phyloP scores from a whole-genome alignment of 2,329 filamentous ascomycete genomes.

The Calonectria pauciramosa region DNA sequence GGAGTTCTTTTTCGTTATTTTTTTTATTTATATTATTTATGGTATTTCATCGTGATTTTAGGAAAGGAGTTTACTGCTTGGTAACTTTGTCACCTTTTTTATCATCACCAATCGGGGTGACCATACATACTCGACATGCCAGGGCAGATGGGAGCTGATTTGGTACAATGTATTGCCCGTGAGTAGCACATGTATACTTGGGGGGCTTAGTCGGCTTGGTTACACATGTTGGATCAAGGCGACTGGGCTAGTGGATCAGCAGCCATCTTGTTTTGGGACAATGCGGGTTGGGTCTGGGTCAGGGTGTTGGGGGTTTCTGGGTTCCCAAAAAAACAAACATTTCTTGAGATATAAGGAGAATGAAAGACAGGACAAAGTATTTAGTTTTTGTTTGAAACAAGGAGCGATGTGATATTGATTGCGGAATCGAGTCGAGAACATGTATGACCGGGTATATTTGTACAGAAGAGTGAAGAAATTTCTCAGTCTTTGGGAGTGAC shows the following conservation, averaged over 20 bases:
- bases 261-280: neutral
- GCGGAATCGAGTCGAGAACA: slow-evolving; percentile 24
- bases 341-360: slow-evolving; percentile 17
- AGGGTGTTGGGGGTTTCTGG: slow-evolving; percentile 31
- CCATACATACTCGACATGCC: slow-evolving; percentile 1
- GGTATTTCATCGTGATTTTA: slow-evolving; percentile 30
- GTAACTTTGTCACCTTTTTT: slow-evolving; percentile 20
- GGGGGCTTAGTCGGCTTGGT: neutral
- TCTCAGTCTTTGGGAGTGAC: neutral
- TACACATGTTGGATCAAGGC: neutral
- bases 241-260: neutral
- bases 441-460: slow-evolving; percentile 36
- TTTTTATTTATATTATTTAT: slow-evolving; percentile 27
- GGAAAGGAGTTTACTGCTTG: slow-evolving; percentile 32
- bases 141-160: slow-evolving; percentile 2
- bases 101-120: slow-evolving; percentile 7
- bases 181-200: neutral
- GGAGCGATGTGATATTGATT: slow-evolving; percentile 25
- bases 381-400: slow-evolving; percentile 25
- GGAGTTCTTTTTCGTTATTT: slow-evolving; percentile 42
- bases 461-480: slow-evolving; percentile 31
- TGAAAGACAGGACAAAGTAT: neutral
- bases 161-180: neutral
- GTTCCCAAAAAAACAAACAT: slow-evolving; percentile 24
- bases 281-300: slow-evolving; percentile 14